These are phyloP conservation scores for Gentiana straminea DNA, from an alignment of 257 asterid species.

Conservation along the genomic window DNA sequence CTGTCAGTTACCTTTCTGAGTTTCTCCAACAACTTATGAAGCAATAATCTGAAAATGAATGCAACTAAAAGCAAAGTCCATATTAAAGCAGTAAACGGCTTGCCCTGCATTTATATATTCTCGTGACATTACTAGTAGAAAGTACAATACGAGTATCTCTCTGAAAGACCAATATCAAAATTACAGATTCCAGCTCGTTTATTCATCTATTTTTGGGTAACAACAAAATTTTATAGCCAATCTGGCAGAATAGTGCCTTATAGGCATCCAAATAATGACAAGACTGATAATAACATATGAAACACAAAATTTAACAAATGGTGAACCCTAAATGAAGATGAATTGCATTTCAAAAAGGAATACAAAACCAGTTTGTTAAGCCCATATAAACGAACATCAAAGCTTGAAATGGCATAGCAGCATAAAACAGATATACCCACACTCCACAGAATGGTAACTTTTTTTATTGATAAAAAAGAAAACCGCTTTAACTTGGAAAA, in stretches of 20 bases:
- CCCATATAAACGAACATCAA: not conserved
- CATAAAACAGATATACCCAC: too few species aligned
- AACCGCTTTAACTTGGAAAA: too few species aligned
- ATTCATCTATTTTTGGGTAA: too few species aligned
- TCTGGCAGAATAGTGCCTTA: too few species aligned
- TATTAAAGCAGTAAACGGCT: not conserved
- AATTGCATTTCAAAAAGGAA: not conserved
- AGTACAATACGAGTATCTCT: too few species aligned
- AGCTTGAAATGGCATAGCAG: not conserved
- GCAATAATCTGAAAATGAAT: not conserved
- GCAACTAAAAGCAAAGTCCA: slow-evolving; percentile 6
- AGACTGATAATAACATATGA: too few species aligned
- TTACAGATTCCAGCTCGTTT: too few species aligned
- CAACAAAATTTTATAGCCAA: too few species aligned
- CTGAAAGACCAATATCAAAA: too few species aligned
- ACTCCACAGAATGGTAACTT: too few species aligned
- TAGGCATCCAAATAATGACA: too few species aligned
- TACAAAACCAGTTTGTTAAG: not conserved
- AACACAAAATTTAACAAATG: too few species aligned
- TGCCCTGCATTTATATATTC: slow-evolving; percentile 3
- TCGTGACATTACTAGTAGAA: not conserved
- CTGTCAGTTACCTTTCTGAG: slow-evolving; percentile 11
- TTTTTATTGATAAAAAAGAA: not conserved
- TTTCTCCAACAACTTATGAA: slow-evolving; percentile 5
- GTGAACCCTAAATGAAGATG: not conserved